Conservation (phyloP, 2,329 filamentous ascomycete genomes). For the Penicillium verrucosum region DNA sequence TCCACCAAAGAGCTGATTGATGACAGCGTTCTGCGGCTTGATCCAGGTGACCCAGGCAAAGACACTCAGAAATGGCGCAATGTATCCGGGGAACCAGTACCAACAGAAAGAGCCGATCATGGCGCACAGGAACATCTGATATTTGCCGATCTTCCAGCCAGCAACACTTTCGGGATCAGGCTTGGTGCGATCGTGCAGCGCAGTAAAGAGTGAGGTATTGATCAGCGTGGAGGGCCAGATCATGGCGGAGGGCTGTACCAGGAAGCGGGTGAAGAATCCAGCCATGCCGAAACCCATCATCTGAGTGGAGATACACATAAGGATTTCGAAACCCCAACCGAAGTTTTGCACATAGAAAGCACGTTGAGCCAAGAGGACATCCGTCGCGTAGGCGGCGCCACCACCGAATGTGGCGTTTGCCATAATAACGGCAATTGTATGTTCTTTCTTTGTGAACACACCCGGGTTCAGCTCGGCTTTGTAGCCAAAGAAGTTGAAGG, state of each 20-base stretch:
- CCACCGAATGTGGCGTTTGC: slow-evolving; percentile 66
- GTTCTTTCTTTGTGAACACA: slow-evolving; percentile 49
- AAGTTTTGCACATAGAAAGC: slow-evolving; percentile 71
- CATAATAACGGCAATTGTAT: slow-evolving; percentile 48
- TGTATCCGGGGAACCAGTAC: slow-evolving; percentile 67
- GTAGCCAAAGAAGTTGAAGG: slow-evolving; percentile 38
- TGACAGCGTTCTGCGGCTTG: slow-evolving; percentile 61
- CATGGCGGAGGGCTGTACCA: slow-evolving; percentile 60
- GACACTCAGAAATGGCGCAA: slow-evolving; percentile 66
- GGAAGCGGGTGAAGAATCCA: slow-evolving; percentile 63
- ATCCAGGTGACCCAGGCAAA: slow-evolving; percentile 73
- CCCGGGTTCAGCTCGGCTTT: slow-evolving; percentile 44
- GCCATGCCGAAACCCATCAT: slow-evolving; percentile 68
- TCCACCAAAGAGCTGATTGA: slow-evolving; percentile 57
- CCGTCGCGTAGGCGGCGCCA: slow-evolving; percentile 64
- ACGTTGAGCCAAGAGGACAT: slow-evolving; percentile 68
- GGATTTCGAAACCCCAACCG: slow-evolving; percentile 63
- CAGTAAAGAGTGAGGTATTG: slow-evolving; percentile 65
- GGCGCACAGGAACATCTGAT: slow-evolving; percentile 61
- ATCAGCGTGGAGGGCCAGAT: slow-evolving; percentile 71
- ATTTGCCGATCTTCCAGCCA: slow-evolving; percentile 65
- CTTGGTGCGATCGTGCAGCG: slow-evolving; percentile 64
- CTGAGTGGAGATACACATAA: slow-evolving; percentile 66
- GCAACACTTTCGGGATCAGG: slow-evolving; percentile 55
- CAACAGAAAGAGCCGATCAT: slow-evolving; percentile 60